Evolutionary conservation across 192 early-diverging fungal species (phyloP), one percentile per base, ranked within the genome.

Genomic region (Coemansia pectinata): DNA sequence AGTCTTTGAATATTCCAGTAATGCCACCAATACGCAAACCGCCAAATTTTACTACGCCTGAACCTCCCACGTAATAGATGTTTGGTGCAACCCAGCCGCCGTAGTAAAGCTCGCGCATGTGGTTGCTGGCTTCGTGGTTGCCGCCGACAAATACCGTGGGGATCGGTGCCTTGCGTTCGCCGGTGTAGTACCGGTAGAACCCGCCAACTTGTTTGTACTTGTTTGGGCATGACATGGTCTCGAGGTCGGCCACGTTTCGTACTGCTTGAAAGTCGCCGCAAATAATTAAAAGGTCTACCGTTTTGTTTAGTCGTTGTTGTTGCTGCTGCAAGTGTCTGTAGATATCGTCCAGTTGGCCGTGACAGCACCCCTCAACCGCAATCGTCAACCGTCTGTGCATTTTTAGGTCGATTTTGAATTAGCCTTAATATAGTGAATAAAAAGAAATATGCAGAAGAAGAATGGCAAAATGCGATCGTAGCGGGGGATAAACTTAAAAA

Each of bases 251-350:
- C 10, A 72, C 69, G 65, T 98, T 98, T 50, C 98, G 86, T 39
- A 99, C 87, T 0, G 93, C 85, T 86, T 99, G 93, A 77, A 99
- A 96, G 83, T 99, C 98, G 31, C 98, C 98, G 76, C 97, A 99
- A 41, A 99, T 94, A 21, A 99, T 73, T 0, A 99, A 76, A 39
- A 99, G 86, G 73, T 99, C 98, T 14, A 98, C 85, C 53, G 88
- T 89, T 50, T 89, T 87, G 19, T 80, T 69, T 44, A 91, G 63
- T 40, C 74, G 73, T 12, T 76, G 47, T 69, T 98, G 87, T 10
- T 64, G 66, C 17, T 33, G 34, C 1, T 31, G 65, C 7, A 95
- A 71, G 5, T 88, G 71, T 23, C 71, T 48, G 79, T 98, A 99
- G 65, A 99, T 97, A 45, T 87, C 85, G 68, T 98, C 96, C 41